Evolutionary conservation across 2,329 filamentous ascomycete genomes (phyloP), one percentile per base, ranked within the genome.

Genomic region (Trichoderma harzianum): DNA sequence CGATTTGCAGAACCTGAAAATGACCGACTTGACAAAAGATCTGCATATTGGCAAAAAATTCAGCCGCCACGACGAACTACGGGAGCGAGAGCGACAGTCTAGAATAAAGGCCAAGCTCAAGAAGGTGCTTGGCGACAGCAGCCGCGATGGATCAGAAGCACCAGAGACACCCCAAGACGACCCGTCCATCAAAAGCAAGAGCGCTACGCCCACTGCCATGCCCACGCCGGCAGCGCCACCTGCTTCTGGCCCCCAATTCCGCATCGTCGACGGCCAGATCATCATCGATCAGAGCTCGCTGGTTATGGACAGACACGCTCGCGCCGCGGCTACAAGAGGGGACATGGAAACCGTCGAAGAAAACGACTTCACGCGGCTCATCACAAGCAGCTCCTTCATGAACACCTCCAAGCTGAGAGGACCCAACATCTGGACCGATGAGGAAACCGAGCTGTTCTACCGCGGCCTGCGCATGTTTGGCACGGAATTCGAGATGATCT

Each of bases 401-500:
- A 85, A 85, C 76, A 83, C 83, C 28, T 84, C 91, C 77, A 91
- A 92, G 78, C 82, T 89, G 78, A 83, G 87, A 80, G 88, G 90
- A 71, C 85, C 88, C 30, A 89, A 91, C 75, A 84, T 87, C 36
- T 97, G 93, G 93, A 89, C 86, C 64, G 85, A 88, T n/a, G 87
- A 88, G 14, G 88, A 91, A 72, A 95, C 92, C 4, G 90, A 92
- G 70, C 84, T 88, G 58, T 96, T 96, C 82, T 96, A 94, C 83
- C 87, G 90, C 32, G 91, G 89, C 1, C 85, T 97, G 2, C 83
- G 86, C 71, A 92, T 91, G 86, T 95, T 94, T 77, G 93, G 93
- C 70, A 95, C 92, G 1, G 93, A 95, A 78, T 97, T 96, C 78
- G 87, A 91, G 79, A 93, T 93, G 82, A 94, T 97, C 76, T 87